phyloP scores from a whole-genome alignment of 1,284 basidiomycete species.

The Austroboletus novae-zelandiae region DNA sequence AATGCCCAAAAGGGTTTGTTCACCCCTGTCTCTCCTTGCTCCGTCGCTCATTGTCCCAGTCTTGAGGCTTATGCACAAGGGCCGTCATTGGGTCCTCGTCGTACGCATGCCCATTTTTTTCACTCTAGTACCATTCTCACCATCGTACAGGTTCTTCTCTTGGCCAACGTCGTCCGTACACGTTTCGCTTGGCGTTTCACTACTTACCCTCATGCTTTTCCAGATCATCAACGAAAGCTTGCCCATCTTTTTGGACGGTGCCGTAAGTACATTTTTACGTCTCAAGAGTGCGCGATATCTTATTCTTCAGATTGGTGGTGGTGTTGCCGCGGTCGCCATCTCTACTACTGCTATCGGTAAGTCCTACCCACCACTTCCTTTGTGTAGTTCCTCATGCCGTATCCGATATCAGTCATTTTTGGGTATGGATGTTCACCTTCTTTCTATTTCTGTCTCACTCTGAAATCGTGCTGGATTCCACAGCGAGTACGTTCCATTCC shows the following conservation, averaged over 20 bases:
- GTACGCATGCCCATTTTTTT: constrained; percentile 42
- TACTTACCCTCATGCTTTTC: constrained; percentile 40
- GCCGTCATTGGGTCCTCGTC: constrained; percentile 94
- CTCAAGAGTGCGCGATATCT: not conserved
- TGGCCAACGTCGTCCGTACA: constrained; percentile 77
- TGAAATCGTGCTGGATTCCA: not conserved
- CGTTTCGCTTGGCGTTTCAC: not conserved
- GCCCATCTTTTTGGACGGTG: constrained; percentile 90
- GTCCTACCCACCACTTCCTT: constrained; percentile 15
- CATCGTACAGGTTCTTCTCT: constrained; percentile 62
- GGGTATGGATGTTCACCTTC: constrained; percentile 50
- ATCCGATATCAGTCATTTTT: constrained; percentile 62
- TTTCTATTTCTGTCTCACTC: not conserved
- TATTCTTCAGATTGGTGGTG: constrained; percentile 68
- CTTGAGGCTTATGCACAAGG: constrained; percentile 71
- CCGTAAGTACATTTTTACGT: constrained; percentile 46
- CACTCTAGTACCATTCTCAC: not conserved
- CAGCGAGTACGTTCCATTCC: constrained; percentile 45
- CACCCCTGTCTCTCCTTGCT: not conserved
- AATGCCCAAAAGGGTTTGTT: constrained; percentile 69
- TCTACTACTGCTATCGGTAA: constrained; percentile 82
- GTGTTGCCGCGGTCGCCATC: constrained; percentile 78
- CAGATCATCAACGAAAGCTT: constrained; percentile 90
- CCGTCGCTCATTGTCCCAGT: constrained; percentile 43
- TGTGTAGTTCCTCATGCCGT: not conserved